A percentile compares a stretch with the other conserved stretches of the same genome.
Evolutionary conservation across 371 early-diverging fungal genomes (phyloP).

Genomic region (Rhizopus delemar): DNA sequence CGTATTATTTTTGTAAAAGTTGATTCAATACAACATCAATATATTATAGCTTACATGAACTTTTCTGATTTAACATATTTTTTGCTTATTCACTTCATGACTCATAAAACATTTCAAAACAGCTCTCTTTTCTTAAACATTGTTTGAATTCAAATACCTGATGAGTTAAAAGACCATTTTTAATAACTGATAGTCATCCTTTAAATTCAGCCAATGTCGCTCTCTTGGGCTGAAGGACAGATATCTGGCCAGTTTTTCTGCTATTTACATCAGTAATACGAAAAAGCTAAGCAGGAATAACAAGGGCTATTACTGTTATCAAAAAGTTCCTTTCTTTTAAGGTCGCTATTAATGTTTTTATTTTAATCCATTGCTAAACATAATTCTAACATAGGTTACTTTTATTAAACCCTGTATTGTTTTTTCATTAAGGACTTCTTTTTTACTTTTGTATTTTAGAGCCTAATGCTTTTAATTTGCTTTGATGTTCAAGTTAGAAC

Average conservation of each 20-base stretch:
- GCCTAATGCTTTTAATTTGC: constrained; percentile 67
- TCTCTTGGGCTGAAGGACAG: constrained; percentile 54
- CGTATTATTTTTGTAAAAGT: neutral
- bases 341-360: too few relatives aligned
- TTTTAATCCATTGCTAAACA: too few relatives aligned
- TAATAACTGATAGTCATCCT: constrained; percentile 32
- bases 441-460: constrained; percentile 39
- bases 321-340: constrained; percentile 52
- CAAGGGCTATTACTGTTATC: constrained; percentile 63
- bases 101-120: neutral
- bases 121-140: constrained; percentile 40
- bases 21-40: too few relatives aligned
- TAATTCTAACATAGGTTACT: too few relatives aligned
- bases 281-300: constrained; percentile 58
- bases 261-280: constrained; percentile 69
- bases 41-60: too few relatives aligned
- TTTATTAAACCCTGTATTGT: too few relatives aligned
- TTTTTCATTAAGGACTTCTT: too few relatives aligned
- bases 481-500: constrained; percentile 82
- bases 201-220: constrained; percentile 33
- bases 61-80: neutral
- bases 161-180: constrained; percentile 75
- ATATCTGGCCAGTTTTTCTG: constrained; percentile 72
- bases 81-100: neutral
- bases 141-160: constrained; percentile 44